These are phyloP conservation scores for Monosporascus cannonballus DNA, from an alignment of 2,329 filamentous ascomycete species.

Conservation along the genomic window DNA sequence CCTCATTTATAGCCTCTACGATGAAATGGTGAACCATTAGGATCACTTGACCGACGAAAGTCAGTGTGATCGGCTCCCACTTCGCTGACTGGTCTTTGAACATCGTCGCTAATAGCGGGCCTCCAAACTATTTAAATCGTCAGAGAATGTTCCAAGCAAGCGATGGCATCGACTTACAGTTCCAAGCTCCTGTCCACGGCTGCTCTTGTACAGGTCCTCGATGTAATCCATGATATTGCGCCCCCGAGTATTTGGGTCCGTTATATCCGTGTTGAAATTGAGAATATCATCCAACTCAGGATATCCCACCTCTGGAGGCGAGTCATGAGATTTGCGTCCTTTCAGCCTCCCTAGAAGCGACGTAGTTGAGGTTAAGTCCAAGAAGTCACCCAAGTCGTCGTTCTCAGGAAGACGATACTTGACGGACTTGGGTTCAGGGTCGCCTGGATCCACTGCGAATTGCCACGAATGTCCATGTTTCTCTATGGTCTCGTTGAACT, in stretches of 20 bases:
- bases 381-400: background rate
- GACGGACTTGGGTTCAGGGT: background rate
- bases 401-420: background rate
- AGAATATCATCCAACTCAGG: constrained; percentile 24
- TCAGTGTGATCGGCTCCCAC: constrained; percentile 38
- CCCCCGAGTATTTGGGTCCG: constrained; percentile 5
- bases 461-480: constrained; percentile 21
- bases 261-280: constrained; percentile 11
- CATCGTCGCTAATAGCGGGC: constrained; percentile 27
- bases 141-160: background rate
- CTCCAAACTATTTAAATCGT: constrained; percentile 12
- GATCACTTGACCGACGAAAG: constrained; percentile 39
- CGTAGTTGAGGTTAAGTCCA: background rate
- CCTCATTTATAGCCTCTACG: constrained; percentile 26
- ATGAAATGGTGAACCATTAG: constrained; percentile 40
- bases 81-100: constrained; percentile 44
- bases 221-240: constrained; percentile 40
- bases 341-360: background rate
- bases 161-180: constrained; percentile 19
- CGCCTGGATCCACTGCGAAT: constrained; percentile 9
- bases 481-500: constrained; percentile 15
- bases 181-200: constrained; percentile 36
- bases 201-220: constrained; percentile 32
- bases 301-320: background rate
- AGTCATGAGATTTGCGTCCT: too few relatives aligned